phyloP scores from a whole-genome alignment of 768 basidiomycete genomes.

The Kockovaella imperatae region DNA sequence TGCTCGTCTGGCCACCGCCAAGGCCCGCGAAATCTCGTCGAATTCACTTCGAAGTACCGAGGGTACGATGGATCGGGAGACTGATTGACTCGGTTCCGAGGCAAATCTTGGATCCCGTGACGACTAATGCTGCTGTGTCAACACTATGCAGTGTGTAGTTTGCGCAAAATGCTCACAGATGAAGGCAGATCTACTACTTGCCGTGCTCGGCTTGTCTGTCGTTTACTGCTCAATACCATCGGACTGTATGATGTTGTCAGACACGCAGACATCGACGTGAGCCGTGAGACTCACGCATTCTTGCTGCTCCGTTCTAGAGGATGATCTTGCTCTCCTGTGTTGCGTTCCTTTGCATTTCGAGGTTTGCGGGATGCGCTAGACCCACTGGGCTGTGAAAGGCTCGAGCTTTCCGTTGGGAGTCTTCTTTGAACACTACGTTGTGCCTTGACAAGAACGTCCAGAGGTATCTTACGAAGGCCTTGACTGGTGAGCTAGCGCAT shows the following conservation, averaged over 20 bases:
- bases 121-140: no score
- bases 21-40: conserved; percentile 55
- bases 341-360: conserved; percentile 15
- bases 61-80: conserved; percentile 66
- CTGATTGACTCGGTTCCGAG: conserved; percentile 62
- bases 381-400: no score
- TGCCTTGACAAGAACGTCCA: no score
- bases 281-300: conserved; percentile 62
- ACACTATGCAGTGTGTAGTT: no score
- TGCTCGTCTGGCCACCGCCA: conserved; percentile 60
- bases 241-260: no score
- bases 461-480: no score
- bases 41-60: conserved; percentile 62
- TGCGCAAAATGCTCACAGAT: conserved; percentile 55
- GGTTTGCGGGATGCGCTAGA: not conserved
- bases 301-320: conserved; percentile 64
- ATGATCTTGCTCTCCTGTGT: conserved; percentile 38
- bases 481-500: no score
- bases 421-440: no score
- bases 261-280: not conserved
- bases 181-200: conserved; percentile 62
- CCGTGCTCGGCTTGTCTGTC: conserved; percentile 66
- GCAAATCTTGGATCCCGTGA: conserved; percentile 85
- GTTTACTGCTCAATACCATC: conserved; percentile 71
- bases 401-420: no score